Conservation (phyloP, 352 stramenopile genomes). For the Phytophthora kernoviae region DNA sequence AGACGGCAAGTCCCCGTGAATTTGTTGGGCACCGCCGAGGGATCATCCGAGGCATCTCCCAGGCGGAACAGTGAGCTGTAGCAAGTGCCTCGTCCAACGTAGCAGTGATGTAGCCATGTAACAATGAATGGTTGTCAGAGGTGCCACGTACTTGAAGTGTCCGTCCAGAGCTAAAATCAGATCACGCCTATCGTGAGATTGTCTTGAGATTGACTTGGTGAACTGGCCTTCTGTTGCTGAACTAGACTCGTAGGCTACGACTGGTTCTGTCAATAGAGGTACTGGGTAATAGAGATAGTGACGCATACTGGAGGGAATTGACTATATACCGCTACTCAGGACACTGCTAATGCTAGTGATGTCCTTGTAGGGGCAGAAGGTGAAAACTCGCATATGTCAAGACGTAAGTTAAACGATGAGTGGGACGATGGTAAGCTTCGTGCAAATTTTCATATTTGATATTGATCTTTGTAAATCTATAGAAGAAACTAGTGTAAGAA, state of each 20-base stretch:
- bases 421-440: conserved; percentile 4
- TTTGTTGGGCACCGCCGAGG: conserved; percentile 71
- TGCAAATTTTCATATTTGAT: conserved; percentile 3
- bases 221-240: neutral
- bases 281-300: too few species aligned
- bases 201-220: too few species aligned
- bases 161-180: too few species aligned
- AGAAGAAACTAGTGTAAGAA: too few species aligned
- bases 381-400: conserved; percentile 15
- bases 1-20: conserved; percentile 86
- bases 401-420: conserved; percentile 17
- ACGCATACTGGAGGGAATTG: neutral
- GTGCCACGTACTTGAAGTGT: conserved; percentile 26
- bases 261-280: too few species aligned
- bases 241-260: too few species aligned
- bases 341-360: neutral
- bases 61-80: conserved; percentile 21
- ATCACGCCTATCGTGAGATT: too few species aligned
- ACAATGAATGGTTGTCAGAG: conserved; percentile 8
- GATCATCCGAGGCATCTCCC: conserved; percentile 78
- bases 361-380: neutral
- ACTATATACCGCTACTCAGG: neutral
- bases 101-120: neutral
- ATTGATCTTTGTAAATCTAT: conserved; percentile 10
- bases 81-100: neutral